Evolutionary conservation across 2,329 filamentous ascomycete genomes (phyloP).

Genomic region (Trichoderma oligosporum): DNA sequence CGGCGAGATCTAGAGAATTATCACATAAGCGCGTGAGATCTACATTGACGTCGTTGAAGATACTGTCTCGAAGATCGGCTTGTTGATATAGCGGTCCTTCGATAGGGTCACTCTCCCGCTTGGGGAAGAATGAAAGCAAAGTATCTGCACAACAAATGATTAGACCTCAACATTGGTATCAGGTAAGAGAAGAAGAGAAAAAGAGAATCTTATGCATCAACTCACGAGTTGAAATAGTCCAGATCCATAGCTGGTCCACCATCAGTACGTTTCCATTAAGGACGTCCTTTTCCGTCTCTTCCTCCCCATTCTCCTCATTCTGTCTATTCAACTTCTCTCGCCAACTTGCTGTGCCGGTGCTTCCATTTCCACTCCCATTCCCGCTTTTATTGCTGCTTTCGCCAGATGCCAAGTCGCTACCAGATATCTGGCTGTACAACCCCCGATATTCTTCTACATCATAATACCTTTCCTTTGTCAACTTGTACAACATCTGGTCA

Average conservation of each 20-base stretch:
- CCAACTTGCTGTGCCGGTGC: constrained; percentile 30
- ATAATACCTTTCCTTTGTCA: constrained; percentile 48
- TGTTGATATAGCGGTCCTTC: constrained; percentile 56
- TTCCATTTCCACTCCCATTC: constrained; percentile 25
- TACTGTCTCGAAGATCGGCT: constrained; percentile 58
- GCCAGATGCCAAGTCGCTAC: constrained; percentile 20
- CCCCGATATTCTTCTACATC: constrained; percentile 24
- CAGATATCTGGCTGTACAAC: constrained; percentile 31
- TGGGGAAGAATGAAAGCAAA: constrained; percentile 53
- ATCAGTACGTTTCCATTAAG: constrained; percentile 59
- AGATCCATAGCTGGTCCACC: constrained; percentile 64
- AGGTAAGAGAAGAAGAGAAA: neutral
- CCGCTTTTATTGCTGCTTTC: constrained; percentile 27
- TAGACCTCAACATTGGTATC: constrained; percentile 22
- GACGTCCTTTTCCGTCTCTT: constrained; percentile 35
- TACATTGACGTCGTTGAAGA: constrained; percentile 64
- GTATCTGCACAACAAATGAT: too few relatives aligned
- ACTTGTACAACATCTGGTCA: constrained; percentile 65
- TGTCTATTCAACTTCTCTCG: constrained; percentile 25
- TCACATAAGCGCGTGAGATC: constrained; percentile 60
- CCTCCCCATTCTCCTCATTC: constrained; percentile 22
- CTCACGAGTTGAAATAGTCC: constrained; percentile 53
- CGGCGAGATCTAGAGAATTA: constrained; percentile 59
- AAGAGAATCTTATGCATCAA: neutral
- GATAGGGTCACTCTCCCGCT: constrained; percentile 50